These are phyloP conservation scores for Chytriomyces confervae DNA, from an alignment of 192 early-diverging fungal genomes.

Conservation along the genomic window DNA sequence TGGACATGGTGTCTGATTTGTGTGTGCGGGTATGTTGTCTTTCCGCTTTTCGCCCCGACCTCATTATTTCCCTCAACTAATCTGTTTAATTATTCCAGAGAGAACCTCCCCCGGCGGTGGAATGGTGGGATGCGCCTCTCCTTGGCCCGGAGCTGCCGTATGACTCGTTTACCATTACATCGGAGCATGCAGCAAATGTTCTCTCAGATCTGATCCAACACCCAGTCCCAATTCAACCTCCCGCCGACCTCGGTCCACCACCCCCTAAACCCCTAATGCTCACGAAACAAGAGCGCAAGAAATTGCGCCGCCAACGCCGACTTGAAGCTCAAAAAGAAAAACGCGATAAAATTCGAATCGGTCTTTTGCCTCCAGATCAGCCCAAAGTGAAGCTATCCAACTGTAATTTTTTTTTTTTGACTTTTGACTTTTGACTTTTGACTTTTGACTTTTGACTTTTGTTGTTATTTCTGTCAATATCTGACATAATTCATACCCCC, in stretches of 20 bases:
- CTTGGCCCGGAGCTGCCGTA: constrained; percentile 72
- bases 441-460: no score
- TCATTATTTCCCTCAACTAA: constrained; percentile 2
- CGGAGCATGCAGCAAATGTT: constrained; percentile 51
- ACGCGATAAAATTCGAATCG: constrained; percentile 92
- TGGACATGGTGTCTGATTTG: constrained; percentile 75
- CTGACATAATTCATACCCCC: no score
- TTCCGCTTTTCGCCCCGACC: not conserved
- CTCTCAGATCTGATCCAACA: constrained; percentile 84
- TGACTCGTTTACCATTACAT: constrained; percentile 54
- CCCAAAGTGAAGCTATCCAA: constrained; percentile 92
- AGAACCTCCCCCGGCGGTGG: constrained; percentile 75
- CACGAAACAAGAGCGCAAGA: constrained; percentile 89
- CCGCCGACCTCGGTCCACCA: constrained; percentile 64
- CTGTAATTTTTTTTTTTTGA: constrained; percentile 12
- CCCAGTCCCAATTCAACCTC: constrained; percentile 81
- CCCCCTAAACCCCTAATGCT: constrained; percentile 76
- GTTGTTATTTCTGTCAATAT: no score
- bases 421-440: no score
- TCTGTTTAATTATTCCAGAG: constrained; percentile 49
- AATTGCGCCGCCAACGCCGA: constrained; percentile 86
- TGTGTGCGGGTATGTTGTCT: constrained; percentile 60
- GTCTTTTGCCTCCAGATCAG: constrained; percentile 88
- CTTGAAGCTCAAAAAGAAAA: constrained; percentile 87
- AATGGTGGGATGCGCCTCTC: constrained; percentile 98